Percentiles rank a stretch among this genome's conserved stretches.
These are phyloP conservation scores for Pichia occidentalis DNA, from an alignment of 805 yeast genomes.

Conservation along the genomic window DNA sequence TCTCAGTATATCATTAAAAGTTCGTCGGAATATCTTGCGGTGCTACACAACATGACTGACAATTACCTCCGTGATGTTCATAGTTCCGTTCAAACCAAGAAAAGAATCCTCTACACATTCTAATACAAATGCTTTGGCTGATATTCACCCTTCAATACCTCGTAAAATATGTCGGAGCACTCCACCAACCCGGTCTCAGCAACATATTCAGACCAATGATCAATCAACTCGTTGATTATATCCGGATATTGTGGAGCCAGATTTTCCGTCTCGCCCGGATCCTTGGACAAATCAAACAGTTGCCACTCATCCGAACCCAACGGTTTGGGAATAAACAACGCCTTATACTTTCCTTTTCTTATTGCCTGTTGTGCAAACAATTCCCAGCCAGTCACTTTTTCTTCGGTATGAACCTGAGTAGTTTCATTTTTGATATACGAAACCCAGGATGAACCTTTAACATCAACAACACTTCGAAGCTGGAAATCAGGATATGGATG, in stretches of 20 bases:
- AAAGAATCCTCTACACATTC: too few species aligned
- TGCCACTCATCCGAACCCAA: conserved; percentile 46
- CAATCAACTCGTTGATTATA: conserved; percentile 35
- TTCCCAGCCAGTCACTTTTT: conserved; percentile 50
- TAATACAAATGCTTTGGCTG: conserved; percentile 5
- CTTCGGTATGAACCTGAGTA: conserved; percentile 33
- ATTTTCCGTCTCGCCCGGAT: conserved; percentile 46
- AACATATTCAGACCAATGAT: conserved; percentile 46
- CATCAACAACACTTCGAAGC: conserved; percentile 38
- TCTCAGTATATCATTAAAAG: too few species aligned
- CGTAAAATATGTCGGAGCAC: conserved; percentile 11
- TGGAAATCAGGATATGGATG: conserved; percentile 37
- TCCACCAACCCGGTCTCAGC: conserved; percentile 46
- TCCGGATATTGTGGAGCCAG: conserved; percentile 33
- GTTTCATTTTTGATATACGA: conserved; percentile 29
- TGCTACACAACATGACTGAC: too few species aligned
- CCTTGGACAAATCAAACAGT: conserved; percentile 33
- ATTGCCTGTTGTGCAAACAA: conserved; percentile 51
- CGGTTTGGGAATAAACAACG: conserved; percentile 43
- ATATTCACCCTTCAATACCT: conserved; percentile 8
- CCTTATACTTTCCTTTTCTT: conserved; percentile 44
- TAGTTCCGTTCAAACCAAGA: too few species aligned
- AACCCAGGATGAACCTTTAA: conserved; percentile 43
- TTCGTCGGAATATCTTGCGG: too few species aligned
- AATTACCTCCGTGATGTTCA: too few species aligned